These are phyloP conservation scores for Botrytis sinoallii DNA, from an alignment of 2,329 filamentous ascomycete species.

Conservation along the genomic window DNA sequence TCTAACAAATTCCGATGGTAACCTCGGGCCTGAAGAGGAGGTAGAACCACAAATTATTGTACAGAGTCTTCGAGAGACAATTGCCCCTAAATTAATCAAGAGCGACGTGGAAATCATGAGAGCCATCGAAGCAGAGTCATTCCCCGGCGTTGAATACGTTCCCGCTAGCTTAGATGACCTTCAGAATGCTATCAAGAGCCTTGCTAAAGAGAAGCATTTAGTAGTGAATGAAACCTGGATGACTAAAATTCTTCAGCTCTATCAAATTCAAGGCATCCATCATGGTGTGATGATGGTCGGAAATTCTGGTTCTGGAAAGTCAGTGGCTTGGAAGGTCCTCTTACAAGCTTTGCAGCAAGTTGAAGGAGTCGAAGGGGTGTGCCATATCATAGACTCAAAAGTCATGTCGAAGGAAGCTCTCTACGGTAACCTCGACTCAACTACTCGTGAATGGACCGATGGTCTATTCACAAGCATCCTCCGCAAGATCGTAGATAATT, in stretches of 20 bases:
- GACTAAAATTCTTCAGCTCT: constrained; percentile 93
- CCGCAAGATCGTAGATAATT: constrained; percentile 96
- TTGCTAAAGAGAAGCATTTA: constrained; percentile 81
- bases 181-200: constrained; percentile 73
- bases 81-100: constrained; percentile 94
- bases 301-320: constrained; percentile 96
- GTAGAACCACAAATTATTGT: constrained; percentile 97
- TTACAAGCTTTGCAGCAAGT: constrained; percentile 88
- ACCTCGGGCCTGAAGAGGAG: constrained; percentile 63
- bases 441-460: constrained; percentile 98
- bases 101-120: constrained; percentile 87
- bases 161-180: constrained; percentile 81
- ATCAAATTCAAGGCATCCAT: constrained; percentile 96
- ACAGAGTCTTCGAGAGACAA: constrained; percentile 96
- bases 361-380: constrained; percentile 89
- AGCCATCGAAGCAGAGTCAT: constrained; percentile 76
- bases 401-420: constrained; percentile 99
- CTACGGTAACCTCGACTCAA: constrained; percentile 93
- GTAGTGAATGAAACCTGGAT: constrained; percentile 95
- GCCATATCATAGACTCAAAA: constrained; percentile 97
- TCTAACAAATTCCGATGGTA: constrained; percentile 56
- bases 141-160: constrained; percentile 90
- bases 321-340: constrained; percentile 87
- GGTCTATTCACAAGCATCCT: constrained; percentile 97
- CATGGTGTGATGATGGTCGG: constrained; percentile 99